These are phyloP conservation scores for Leucogyrophana mollusca DNA, from an alignment of 768 basidiomycete genomes.

Conservation along the genomic window DNA sequence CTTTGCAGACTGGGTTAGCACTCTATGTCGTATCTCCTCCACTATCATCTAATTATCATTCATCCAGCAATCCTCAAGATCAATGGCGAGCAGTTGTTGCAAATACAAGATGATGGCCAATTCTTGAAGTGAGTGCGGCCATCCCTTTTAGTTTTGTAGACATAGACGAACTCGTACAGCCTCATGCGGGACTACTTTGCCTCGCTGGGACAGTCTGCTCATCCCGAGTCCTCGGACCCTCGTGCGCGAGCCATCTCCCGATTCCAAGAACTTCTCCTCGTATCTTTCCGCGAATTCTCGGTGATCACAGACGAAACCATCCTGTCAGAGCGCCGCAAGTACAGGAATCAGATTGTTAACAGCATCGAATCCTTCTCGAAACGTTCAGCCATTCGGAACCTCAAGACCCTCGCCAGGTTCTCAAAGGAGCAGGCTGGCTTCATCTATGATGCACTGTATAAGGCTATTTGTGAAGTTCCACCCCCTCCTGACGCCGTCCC, in stretches of 20 bases:
- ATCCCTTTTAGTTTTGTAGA: neutral
- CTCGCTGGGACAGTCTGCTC: constrained; percentile 90
- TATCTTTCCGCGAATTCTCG: constrained; percentile 97
- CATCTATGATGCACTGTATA: constrained; percentile 91
- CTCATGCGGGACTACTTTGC: constrained; percentile 96
- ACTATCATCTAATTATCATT: constrained; percentile 13
- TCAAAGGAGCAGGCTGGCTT: constrained; percentile 83
- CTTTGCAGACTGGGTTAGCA: constrained; percentile 53
- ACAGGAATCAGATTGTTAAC: constrained; percentile 86
- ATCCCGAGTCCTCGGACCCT: constrained; percentile 85
- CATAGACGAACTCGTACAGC: constrained; percentile 37
- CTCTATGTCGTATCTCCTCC: neutral
- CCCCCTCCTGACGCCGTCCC: constrained; percentile 56
- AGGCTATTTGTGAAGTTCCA: constrained; percentile 76
- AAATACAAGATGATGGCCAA: constrained; percentile 94
- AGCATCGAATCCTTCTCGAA: constrained; percentile 95
- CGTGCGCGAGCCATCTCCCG: constrained; percentile 91
- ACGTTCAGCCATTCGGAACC: constrained; percentile 84
- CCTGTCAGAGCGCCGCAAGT: constrained; percentile 77
- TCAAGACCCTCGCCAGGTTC: constrained; percentile 77
- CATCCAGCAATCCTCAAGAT: constrained; percentile 89
- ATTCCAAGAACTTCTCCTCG: constrained; percentile 94
- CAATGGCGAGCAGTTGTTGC: constrained; percentile 88
- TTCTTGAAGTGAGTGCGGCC: constrained; percentile 79
- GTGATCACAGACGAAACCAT: constrained; percentile 96